Base-by-base conservation (phyloP, 495 filamentous ascomycete species). In the Annulohypoxylon nitens region DNA sequence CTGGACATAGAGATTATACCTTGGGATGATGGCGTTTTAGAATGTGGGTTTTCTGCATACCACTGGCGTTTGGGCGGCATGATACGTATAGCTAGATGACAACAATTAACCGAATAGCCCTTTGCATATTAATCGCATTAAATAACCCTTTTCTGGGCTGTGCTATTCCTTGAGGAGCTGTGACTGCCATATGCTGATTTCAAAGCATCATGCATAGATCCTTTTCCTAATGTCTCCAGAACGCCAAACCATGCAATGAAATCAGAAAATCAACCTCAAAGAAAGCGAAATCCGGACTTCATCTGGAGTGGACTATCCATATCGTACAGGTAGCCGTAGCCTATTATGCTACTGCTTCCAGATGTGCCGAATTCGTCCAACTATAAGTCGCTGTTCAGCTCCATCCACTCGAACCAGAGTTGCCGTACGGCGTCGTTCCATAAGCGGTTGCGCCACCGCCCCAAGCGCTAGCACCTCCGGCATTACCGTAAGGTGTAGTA, bases 401-500 rank as follows among this genome's bases (percentile, higher is more conserved):
- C 74, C 74, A 78, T 23, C 76, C 64, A 37, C 57, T 68, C 18
- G 76, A 69, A 4, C 77, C 77, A 18, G 77, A 79, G 59, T 79
- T 78, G 51, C 81, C 81, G 55, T 84, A 84, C 0, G 93, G 92
- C 7, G 93, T 95, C 6, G 91, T 88, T 7, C 89, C 91, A 54
- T 91, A 92, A 0, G 86, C 88, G 5, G 88, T 90, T 54, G 87
- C 82, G 30, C 77, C 87, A 48, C 89, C 91, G 10, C 89, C 89
- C 90, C 91, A 94, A 4, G 86, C 83, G 74, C 88, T 90, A 50
- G 86, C 81, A 60, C 83, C 84, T 11, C 86, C 89, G 41, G 85
- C 88, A 61, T 87, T 88, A 4, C 85, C 87, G 76, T 92, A 95
- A 6, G 93, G 90, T 14, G 93, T 95, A n/a, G 90, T 89, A 68